Percentiles rank a stretch among this genome's conserved stretches.
Evolutionary conservation across 768 basidiomycete genomes (phyloP).

Genomic region (Suillus americanus): DNA sequence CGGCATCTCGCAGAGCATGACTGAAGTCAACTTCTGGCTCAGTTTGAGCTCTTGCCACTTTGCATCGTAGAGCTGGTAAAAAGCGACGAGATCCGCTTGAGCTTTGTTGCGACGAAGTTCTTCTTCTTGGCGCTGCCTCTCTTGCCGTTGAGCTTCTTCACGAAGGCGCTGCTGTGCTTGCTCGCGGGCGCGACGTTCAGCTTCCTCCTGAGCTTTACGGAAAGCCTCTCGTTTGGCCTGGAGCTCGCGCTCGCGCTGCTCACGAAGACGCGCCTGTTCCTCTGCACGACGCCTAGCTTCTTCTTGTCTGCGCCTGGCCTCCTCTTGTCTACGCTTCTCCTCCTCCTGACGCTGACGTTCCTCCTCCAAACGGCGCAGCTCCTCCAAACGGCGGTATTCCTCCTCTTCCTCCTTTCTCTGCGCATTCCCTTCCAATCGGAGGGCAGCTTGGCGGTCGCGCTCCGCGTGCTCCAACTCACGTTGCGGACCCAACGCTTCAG

Average conservation of each 20-base stretch:
- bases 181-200: constrained; percentile 21
- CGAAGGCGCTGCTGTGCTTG: constrained; percentile 14
- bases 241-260: constrained; percentile 22
- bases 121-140: constrained; percentile 14
- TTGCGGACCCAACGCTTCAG: constrained; percentile 14
- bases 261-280: constrained; percentile 18
- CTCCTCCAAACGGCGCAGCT: constrained; percentile 11
- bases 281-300: constrained; percentile 14
- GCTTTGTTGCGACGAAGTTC: constrained; percentile 11
- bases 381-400: constrained; percentile 23
- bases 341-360: constrained; percentile 12
- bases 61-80: constrained; percentile 29
- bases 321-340: constrained; percentile 14
- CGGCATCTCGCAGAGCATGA: constrained; percentile 37
- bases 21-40: constrained; percentile 15
- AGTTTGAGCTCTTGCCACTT: constrained; percentile 39
- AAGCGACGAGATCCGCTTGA: constrained; percentile 9
- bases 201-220: constrained; percentile 12
- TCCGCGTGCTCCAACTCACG: constrained; percentile 16
- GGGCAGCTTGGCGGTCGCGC: constrained; percentile 20
- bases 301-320: constrained; percentile 13
- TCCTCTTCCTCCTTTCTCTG: constrained; percentile 14
- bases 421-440: constrained; percentile 15
- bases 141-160: constrained; percentile 6
- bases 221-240: constrained; percentile 15